Conservation (phyloP, 768 basidiomycete genomes). For the Tricholoma sp. region DNA sequence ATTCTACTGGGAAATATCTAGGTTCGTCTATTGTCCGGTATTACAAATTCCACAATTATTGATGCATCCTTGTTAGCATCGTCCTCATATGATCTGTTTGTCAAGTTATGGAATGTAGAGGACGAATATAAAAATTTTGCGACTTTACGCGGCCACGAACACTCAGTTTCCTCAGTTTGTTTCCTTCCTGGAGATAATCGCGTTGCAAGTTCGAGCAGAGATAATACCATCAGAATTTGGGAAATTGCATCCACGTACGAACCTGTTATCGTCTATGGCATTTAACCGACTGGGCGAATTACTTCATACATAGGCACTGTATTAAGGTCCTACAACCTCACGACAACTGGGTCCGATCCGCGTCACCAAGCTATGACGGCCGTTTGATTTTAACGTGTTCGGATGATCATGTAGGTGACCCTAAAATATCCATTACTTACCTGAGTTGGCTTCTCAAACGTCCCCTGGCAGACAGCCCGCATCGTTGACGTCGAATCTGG, state of each 20-base stretch:
- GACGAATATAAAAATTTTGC: constrained; percentile 22
- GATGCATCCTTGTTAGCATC: constrained; percentile 10
- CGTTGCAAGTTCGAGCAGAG: constrained; percentile 65
- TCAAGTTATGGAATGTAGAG: constrained; percentile 39
- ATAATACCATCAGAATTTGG: constrained; percentile 64
- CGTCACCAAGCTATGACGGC: constrained; percentile 47
- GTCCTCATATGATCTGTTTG: constrained; percentile 21
- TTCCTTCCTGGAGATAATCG: constrained; percentile 64
- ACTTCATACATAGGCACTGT: constrained; percentile 43
- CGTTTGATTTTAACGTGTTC: constrained; percentile 55
- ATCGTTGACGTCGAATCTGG: constrained; percentile 57
- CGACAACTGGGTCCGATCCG: constrained; percentile 59
- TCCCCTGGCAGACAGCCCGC: constrained; percentile 49
- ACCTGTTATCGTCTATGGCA: neutral
- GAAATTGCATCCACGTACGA: constrained; percentile 62
- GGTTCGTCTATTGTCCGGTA: constrained; percentile 32
- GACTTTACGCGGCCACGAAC: constrained; percentile 61
- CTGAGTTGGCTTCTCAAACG: neutral
- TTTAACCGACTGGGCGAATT: no score
- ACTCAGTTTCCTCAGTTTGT: constrained; percentile 64
- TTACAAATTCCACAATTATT: neutral
- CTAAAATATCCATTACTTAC: neutral
- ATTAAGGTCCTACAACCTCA: constrained; percentile 59
- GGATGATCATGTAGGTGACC: constrained; percentile 54
- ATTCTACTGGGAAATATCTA: constrained; percentile 58